Base-by-base conservation (phyloP, 345 rosid genomes). In the Gossypium arboreum region DNA sequence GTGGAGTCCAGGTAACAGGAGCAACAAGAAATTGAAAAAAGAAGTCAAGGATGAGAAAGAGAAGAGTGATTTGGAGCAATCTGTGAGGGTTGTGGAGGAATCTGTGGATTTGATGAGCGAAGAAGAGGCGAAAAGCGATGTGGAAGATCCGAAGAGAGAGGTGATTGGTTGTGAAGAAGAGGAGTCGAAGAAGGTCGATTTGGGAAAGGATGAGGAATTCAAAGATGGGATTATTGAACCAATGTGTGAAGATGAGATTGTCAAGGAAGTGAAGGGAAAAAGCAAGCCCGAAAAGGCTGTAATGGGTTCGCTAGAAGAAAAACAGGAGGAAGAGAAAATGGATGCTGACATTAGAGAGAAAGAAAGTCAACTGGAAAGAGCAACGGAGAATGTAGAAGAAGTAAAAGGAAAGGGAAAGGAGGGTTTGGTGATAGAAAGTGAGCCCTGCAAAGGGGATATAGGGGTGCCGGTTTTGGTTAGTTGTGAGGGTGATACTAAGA, bases 71-170 rank as follows among this genome's bases (percentile, higher is more conserved):
- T 59, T 68, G 79, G 80, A 76, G 65, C 47, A 71, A 74, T 22
- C 67, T 20, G 67, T 24, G 61, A 62, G 57, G 51, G 79, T 55
- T 67, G 71, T 43, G 68, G 80, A 34, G 17, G 81, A 68, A 34
- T 57, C 61, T 7, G 77, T 12, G 56, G 89, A 78, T 60, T 72
- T 24, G 56, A 73, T 66, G 68, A 80, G 72, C 27, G 97, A 88
- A 70, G 92, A 88, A 41, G 95, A 88, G 74, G 91, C 84, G 10
- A 86, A 91, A 82, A 91, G 94, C 65, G 98, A 89, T 34, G 90
- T 83, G 58, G 92, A 86, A 0, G 90, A 87, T 48, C 86, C 73
- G 45, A 84, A 90, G 77, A 82, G 66, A 0, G 84, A 76, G 16
- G 44, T 69, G 15, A 8, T 9, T 47, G 71, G 68, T 47, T 80